Evolutionary conservation across 192 early-diverging fungal genomes (phyloP), one percentile per base, ranked within the genome.

Genomic region (Pecoramyces ruminantium): DNA sequence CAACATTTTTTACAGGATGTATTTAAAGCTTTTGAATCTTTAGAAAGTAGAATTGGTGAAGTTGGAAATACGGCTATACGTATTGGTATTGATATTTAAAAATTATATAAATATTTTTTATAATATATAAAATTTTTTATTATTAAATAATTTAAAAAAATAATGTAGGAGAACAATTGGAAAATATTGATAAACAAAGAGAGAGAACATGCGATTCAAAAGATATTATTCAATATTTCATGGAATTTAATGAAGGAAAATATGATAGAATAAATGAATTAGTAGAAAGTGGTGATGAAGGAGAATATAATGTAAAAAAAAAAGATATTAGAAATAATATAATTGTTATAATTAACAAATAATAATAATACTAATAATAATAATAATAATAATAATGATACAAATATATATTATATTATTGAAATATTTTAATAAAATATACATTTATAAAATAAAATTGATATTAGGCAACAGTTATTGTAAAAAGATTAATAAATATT

Each of bases 11-110:
- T 34, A n/a, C 39, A 96, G 94, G 91, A 94, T 78, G 95, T 98
- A 8, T 92, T 95, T 86, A 87, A 86, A 67, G 93, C 94, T 40
- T 95, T 96, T 85, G 95, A 97, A 82, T 87, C 88, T 38, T 87
- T 99, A 77, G 96, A 99, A 85, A 88, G 88, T 29, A 90, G 96
- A 79, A 92, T 98, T 40, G 92, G 92, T 79, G 93, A 97, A 84
- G 95, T 99, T 14, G 94, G 96, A 84, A 96, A 94, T 82, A 97
- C 96, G 28, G 95, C 96, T n/a, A 93, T 98, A 67, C 89, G 95
- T 78, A 96, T 99, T 82, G 96, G 92, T 92, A 88, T 77, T n/a
- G n/a, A n/a, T n/a, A n/a, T n/a, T n/a, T n/a, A n/a, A n/a, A n/a
- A n/a, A n/a, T 84, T 40, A 15, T 30, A 81, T 78, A 28, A 8